Percentiles rank a stretch among this genome's conserved stretches.
Evolutionary conservation across 2,329 filamentous ascomycete species (phyloP).

Genomic region (Microsporum ferrugineum): DNA sequence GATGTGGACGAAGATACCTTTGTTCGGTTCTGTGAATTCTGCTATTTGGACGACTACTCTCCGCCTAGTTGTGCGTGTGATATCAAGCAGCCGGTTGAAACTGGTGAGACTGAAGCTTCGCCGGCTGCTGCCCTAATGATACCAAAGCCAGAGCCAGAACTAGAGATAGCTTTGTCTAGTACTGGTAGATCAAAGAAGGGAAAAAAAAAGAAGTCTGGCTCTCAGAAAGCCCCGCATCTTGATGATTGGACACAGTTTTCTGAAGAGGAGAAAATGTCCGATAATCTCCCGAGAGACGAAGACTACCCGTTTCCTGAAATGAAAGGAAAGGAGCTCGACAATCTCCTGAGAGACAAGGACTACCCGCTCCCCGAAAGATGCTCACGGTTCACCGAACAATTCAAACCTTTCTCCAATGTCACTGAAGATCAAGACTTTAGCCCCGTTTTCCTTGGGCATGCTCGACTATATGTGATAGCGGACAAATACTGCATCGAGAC

Average conservation of each 20-base stretch:
- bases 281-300: too few relatives aligned
- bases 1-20: constrained; percentile 3
- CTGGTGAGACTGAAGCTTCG: neutral
- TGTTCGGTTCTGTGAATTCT: neutral
- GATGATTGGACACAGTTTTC: too few relatives aligned
- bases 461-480: constrained; percentile 30
- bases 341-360: neutral
- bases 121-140: too few relatives aligned
- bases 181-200: too few relatives aligned
- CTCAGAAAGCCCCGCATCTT: too few relatives aligned
- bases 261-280: too few relatives aligned
- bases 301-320: too few relatives aligned
- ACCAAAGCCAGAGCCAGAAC: too few relatives aligned
- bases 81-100: too few relatives aligned
- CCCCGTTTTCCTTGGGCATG: constrained; percentile 31
- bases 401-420: neutral
- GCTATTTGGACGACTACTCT: neutral
- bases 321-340: too few relatives aligned
- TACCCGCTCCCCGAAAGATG: neutral
- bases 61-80: neutral
- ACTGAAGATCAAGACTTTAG: constrained; percentile 20
- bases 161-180: too few relatives aligned
- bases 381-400: neutral
- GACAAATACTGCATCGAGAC: constrained; percentile 30
- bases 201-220: too few relatives aligned